phyloP scores from a whole-genome alignment of 78 protist species.

The Monosiga brevicollis region DNA sequence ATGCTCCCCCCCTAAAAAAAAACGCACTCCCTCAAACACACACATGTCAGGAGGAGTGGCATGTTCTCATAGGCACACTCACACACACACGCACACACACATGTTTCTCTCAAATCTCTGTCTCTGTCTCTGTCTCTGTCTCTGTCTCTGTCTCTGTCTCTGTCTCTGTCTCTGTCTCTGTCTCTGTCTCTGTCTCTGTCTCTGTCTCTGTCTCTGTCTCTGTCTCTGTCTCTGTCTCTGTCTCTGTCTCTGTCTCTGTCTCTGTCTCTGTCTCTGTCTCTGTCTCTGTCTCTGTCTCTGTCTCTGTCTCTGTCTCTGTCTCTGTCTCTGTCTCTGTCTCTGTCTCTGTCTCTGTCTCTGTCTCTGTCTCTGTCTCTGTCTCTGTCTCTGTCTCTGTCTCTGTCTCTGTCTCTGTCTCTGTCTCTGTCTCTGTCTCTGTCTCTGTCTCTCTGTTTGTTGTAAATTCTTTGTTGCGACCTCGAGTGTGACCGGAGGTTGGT shows the following conservation, averaged over 20 bases:
- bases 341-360: not conserved
- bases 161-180: conserved; percentile 3
- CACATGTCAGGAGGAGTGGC: no score
- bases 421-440: not conserved
- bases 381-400: not conserved
- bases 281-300: not conserved
- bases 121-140: conserved; percentile 3
- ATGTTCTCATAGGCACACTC: no score
- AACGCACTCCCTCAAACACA: no score
- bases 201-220: conserved; percentile 3
- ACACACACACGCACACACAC: no score
- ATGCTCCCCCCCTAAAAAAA: no score
- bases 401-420: not conserved
- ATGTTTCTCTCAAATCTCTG: not conserved
- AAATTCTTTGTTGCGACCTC: not conserved
- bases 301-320: not conserved
- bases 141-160: conserved; percentile 3
- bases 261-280: not conserved
- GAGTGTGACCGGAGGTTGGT: no score
- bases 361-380: not conserved
- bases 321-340: not conserved
- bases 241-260: not conserved
- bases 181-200: conserved; percentile 3
- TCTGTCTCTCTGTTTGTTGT: not conserved
- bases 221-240: conserved; percentile 1